Base-by-base conservation (phyloP, 2,329 filamentous ascomycete species). In the Scedosporium minutisporum region DNA sequence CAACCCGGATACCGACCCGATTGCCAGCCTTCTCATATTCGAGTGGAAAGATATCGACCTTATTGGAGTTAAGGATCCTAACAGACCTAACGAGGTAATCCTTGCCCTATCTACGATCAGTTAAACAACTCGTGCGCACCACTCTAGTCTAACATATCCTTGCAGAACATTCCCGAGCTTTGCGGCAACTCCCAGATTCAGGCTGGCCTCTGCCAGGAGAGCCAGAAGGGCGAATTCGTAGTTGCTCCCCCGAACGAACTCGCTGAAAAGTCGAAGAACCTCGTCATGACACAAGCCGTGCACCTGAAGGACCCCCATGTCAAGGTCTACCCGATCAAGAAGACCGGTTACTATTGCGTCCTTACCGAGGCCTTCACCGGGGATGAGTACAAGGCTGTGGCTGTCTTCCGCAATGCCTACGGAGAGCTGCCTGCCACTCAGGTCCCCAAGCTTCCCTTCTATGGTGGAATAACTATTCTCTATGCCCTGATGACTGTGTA, bases 271-370 rank as follows among this genome's bases (percentile, higher is more conserved):
- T 90, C 91, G 29, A 83, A 82, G 64, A 90, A 84, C 67, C 74
- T 87, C 58, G 90, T 99, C 67, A 78, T 90, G 67, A 93, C 91
- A 65, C 80, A 89, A 73, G 91, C 92, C 9, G 80, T 97, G 64
- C 87, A 96, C 71, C 81, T 97, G 60, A 93, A 91, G 66, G 80
- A 90, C 63, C 82, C 90, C 1, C 79, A 81, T 10, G 81, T 87
- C 2, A 85, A 96, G 72, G 90, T 91, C 66, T 99, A 97, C 72
- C 81, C 85, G 5, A 87, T 97, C 69, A 87, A 87, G 70, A 91
- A 91, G 74, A 99, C 95, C 0, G 95, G 95, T 29, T 99, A 97
- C 76, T 99, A 96, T 75, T 99, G 95, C 70, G 88, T 99, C 64
- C 86, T 90, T 61, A 95, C 91, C 1, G 87, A 86, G 66, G 83